Conservation (phyloP, 106 monocot species). For the Triglochin maritima region DNA sequence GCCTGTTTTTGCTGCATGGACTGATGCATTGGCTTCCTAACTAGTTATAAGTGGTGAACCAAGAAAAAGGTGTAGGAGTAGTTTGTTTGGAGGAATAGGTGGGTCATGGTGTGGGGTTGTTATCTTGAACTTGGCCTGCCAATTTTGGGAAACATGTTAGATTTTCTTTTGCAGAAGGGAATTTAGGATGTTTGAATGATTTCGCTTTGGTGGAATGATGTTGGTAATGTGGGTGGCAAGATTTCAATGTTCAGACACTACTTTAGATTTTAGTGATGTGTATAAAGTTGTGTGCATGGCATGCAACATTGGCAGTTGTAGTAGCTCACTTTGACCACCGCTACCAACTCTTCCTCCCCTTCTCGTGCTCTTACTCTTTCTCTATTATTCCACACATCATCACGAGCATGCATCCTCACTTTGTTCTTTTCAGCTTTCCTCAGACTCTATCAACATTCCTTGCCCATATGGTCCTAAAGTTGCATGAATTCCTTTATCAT, state of each 20-base stretch:
- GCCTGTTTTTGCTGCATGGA: conserved; percentile 85
- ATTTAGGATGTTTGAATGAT: conserved; percentile 1
- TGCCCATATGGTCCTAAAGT: neutral
- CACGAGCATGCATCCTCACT: neutral
- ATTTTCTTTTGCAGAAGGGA: neutral
- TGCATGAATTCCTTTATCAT: conserved; percentile 4
- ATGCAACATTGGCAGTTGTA: neutral
- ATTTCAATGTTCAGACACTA: neutral
- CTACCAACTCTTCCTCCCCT: neutral
- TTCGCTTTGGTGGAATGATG: conserved; percentile 4
- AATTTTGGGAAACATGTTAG: conserved; percentile 16
- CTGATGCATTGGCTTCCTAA: conserved; percentile 19
- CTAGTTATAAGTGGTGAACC: neutral
- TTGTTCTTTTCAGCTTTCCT: conserved; percentile 4
- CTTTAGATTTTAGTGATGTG: neutral
- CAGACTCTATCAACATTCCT: conserved; percentile 18
- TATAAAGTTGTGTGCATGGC: neutral
- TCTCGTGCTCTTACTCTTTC: conserved; percentile 1
- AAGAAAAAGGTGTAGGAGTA: neutral
- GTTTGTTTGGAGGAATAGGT: neutral
- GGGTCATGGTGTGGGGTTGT: neutral
- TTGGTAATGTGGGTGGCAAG: conserved; percentile 1
- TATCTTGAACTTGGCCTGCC: conserved; percentile 4
- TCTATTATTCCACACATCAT: conserved; percentile 3
- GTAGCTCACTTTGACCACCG: neutral